phyloP scores from a whole-genome alignment of 345 rosid genomes.

The Populus deltoides region DNA sequence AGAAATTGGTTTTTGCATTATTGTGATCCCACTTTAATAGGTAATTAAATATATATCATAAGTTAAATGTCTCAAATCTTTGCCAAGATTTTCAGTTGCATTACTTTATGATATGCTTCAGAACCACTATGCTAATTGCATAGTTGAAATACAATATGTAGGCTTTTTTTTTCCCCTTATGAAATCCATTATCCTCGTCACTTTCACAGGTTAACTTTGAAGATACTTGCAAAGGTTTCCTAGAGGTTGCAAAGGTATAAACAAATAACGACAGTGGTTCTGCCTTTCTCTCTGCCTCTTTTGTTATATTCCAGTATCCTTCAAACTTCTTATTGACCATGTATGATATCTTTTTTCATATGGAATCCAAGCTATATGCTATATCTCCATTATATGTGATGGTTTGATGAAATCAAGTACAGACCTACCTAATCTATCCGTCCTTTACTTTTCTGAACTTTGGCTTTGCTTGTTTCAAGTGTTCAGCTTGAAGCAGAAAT shows the following conservation, averaged over 20 bases:
- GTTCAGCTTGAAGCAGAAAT: not conserved
- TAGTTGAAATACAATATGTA: not conserved
- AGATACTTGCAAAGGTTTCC: conserved; percentile 98
- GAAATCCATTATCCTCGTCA: conserved; percentile 8
- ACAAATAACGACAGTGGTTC: not conserved
- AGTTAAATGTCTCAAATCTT: not conserved
- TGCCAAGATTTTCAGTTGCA: not conserved
- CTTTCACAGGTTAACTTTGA: conserved; percentile 82
- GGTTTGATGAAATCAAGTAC: not conserved
- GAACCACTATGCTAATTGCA: not conserved
- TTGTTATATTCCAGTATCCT: not conserved
- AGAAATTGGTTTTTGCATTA: not conserved
- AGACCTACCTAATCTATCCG: not conserved
- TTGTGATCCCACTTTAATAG: not conserved
- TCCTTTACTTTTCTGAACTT: not conserved
- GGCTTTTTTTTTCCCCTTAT: not conserved
- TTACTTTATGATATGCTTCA: not conserved
- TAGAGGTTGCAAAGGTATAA: conserved; percentile 90
- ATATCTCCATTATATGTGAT: not conserved
- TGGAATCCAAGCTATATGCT: not conserved
- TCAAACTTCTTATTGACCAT: not conserved
- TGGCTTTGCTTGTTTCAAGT: not conserved
- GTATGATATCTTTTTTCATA: not conserved
- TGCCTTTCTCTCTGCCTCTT: not conserved
- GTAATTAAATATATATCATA: not conserved